phyloP scores from a whole-genome alignment of 2,329 filamentous ascomycete species.

The Ophiocordyceps sinensis region DNA sequence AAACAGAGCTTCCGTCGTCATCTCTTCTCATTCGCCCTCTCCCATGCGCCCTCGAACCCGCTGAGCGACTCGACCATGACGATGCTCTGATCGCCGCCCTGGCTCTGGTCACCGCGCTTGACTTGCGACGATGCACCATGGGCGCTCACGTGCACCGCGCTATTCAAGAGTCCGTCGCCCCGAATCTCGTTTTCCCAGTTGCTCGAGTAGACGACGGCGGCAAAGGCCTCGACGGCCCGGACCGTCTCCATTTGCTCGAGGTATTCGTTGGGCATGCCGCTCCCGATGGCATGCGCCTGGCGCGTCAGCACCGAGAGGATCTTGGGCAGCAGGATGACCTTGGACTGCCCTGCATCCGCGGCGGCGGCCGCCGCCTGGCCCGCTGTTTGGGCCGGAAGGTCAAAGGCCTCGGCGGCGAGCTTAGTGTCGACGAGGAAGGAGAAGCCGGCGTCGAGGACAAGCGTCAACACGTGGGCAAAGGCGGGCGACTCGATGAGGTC shows the following conservation, averaged over 20 bases:
- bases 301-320: conserved; percentile 79
- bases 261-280: conserved; percentile 58
- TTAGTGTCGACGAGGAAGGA: conserved; percentile 71
- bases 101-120: conserved; percentile 6
- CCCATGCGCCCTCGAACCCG: conserved; percentile 57
- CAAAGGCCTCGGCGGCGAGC: conserved; percentile 66
- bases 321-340: conserved; percentile 62
- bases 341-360: conserved; percentile 38
- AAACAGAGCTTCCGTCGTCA: conserved; percentile 3
- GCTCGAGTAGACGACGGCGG: conserved; percentile 74
- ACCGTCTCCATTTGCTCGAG: conserved; percentile 63
- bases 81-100: conserved; percentile 31
- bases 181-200: conserved; percentile 60
- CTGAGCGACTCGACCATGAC: conserved; percentile 35
- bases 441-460: conserved; percentile 79
- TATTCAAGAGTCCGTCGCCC: conserved; percentile 28
- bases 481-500: conserved; percentile 90
- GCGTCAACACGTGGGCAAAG: conserved; percentile 73
- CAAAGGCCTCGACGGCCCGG: conserved; percentile 65
- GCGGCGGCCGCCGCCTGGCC: conserved; percentile 28
- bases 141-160: conserved; percentile 17
- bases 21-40: conserved; percentile 34
- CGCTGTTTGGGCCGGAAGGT: conserved; percentile 23
- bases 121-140: conserved; percentile 7
- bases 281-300: conserved; percentile 81